phyloP scores from a whole-genome alignment of 306 rosid species.

The Quercus alba region DNA sequence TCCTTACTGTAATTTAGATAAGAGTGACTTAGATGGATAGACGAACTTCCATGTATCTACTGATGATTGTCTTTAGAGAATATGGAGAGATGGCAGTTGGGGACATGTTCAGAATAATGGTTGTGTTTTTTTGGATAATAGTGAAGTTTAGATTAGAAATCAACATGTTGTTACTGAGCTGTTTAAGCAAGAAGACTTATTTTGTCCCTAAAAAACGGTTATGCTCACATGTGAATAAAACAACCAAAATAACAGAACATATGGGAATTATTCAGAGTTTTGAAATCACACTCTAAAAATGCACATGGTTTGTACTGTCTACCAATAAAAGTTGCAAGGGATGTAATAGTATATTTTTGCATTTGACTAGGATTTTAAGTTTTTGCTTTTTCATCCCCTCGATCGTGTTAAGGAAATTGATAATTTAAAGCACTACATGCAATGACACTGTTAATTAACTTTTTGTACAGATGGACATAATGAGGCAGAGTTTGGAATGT shows the following conservation, averaged over 20 bases:
- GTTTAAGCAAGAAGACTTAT: no score
- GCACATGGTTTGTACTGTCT: neutral
- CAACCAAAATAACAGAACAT: neutral
- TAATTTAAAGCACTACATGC: neutral
- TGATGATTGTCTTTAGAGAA: neutral
- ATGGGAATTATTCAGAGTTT: neutral
- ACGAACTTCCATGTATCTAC: neutral
- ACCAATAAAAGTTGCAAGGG: neutral
- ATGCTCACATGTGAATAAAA: neutral
- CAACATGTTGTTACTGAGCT: neutral
- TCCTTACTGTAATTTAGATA: neutral
- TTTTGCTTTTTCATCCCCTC: neutral
- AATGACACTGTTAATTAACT: conserved; percentile 12
- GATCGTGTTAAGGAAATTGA: neutral
- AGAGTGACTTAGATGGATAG: neutral
- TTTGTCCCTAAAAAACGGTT: no score
- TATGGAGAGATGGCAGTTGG: neutral
- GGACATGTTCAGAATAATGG: neutral
- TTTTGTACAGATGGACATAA: conserved; percentile 71
- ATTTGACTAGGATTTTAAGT: neutral
- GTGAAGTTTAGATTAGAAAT: neutral
- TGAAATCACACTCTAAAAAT: neutral
- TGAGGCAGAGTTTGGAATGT: conserved; percentile 97
- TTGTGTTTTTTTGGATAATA: neutral
- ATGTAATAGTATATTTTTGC: neutral